Conservation (phyloP, 2,329 filamentous ascomycete genomes). For the Cladosporium austrohemisphaericum region DNA sequence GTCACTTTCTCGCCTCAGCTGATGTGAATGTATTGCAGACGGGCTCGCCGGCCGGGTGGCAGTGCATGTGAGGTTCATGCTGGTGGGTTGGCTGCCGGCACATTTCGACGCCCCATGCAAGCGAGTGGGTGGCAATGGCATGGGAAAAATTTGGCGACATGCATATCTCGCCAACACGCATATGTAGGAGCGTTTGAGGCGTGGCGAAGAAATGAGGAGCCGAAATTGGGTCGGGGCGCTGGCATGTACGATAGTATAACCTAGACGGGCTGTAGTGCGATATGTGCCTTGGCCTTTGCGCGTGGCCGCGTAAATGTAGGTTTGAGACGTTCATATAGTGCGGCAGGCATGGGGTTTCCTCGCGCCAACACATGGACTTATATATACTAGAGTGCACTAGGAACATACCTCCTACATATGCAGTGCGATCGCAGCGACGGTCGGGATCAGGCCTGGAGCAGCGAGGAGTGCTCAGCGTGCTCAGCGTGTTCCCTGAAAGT, state of each 20-base stretch:
- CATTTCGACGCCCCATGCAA: background rate
- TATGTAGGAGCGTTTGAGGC: slow-evolving; percentile 7
- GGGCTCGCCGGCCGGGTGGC: background rate
- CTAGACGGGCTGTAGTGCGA: too few relatives aligned
- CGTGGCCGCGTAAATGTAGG: too few relatives aligned
- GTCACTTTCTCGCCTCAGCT: background rate
- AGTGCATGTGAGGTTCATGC: background rate
- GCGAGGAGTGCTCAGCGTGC: too few relatives aligned
- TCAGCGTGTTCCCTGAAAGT: too few relatives aligned
- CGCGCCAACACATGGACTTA: background rate
- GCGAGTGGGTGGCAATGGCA: background rate
- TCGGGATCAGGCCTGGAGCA: too few relatives aligned
- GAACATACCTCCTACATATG: too few relatives aligned
- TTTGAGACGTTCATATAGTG: slow-evolving; percentile 5
- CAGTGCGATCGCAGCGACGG: too few relatives aligned
- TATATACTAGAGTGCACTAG: background rate
- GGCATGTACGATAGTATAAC: slow-evolving; percentile 3
- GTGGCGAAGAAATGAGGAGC: slow-evolving; percentile 3
- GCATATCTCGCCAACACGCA: too few relatives aligned
- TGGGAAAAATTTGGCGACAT: background rate
- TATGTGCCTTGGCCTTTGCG: too few relatives aligned
- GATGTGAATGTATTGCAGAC: background rate
- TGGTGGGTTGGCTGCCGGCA: background rate
- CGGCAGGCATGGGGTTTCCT: background rate
- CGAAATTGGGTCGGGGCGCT: slow-evolving; percentile 9